phyloP scores from a whole-genome alignment of 169 alveolate genomes.

The Eimeria zaria region DNA sequence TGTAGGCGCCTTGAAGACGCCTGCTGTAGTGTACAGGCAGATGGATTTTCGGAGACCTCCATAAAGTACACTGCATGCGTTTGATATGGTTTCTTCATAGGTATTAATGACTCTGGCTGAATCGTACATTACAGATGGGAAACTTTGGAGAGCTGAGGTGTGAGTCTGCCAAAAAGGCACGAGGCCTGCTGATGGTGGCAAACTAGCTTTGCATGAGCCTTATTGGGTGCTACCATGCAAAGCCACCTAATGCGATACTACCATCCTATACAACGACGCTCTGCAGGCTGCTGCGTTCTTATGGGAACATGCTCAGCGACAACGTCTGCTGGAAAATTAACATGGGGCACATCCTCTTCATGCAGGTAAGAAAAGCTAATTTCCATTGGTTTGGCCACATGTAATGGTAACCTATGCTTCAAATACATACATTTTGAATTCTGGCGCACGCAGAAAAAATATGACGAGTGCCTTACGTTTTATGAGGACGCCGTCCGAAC shows the following conservation, averaged over 20 bases:
- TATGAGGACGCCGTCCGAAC: background rate
- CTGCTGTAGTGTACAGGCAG: background rate
- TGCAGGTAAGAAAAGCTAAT: constrained; percentile 53
- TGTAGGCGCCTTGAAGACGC: background rate
- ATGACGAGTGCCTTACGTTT: constrained; percentile 38
- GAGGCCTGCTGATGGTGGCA: background rate
- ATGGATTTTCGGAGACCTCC: background rate
- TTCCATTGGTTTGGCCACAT: background rate
- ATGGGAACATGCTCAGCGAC: constrained; percentile 21
- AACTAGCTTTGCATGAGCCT: background rate
- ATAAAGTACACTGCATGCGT: background rate
- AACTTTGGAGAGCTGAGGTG: constrained; percentile 39
- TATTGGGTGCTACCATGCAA: background rate
- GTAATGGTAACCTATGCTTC: background rate
- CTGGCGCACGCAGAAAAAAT: constrained; percentile 1
- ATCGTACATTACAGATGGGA: background rate
- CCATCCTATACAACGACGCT: background rate
- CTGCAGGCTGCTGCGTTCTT: constrained; percentile 55
- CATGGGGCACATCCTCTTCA: constrained; percentile 75
- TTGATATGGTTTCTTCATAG: background rate
- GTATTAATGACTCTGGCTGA: constrained; percentile 34
- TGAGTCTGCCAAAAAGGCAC: background rate
- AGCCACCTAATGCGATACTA: too few relatives aligned
- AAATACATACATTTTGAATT: background rate
- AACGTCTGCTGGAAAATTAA: constrained; percentile 36